These are phyloP conservation scores for Colletotrichum melonis DNA, from an alignment of 2,329 filamentous ascomycete species.

Conservation along the genomic window DNA sequence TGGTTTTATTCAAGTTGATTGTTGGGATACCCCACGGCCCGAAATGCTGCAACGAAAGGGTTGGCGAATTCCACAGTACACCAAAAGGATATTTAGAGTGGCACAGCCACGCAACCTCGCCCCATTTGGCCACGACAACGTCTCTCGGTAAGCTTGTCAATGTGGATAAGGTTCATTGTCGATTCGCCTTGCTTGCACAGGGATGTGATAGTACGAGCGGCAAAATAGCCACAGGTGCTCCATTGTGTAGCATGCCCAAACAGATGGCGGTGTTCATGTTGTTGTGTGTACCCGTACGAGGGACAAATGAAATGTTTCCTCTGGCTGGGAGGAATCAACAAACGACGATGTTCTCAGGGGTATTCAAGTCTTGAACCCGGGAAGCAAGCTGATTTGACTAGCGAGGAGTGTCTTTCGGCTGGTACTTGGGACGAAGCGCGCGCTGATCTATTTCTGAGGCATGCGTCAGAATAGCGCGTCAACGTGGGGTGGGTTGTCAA, in stretches of 20 bases:
- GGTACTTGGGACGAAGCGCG: constrained; percentile 31
- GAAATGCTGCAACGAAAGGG: neutral
- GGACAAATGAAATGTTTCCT: constrained; percentile 3
- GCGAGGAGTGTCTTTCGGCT: neutral
- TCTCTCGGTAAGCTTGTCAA: neutral
- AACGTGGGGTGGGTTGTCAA: neutral
- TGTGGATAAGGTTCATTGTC: constrained; percentile 14
- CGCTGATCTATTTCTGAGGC: constrained; percentile 31
- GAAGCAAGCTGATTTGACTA: constrained; percentile 11
- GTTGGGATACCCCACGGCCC: neutral
- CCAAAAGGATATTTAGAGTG: neutral
- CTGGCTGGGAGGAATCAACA: neutral
- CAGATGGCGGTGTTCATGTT: neutral
- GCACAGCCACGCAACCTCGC: constrained; percentile 30
- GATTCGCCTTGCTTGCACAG: constrained; percentile 15
- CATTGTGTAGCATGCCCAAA: neutral
- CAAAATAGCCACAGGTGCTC: neutral
- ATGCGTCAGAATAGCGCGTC: constrained; percentile 15
- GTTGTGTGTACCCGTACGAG: neutral
- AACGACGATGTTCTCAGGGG: constrained; percentile 2
- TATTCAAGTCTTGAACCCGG: constrained; percentile 1
- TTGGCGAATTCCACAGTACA: neutral
- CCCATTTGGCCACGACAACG: constrained; percentile 8
- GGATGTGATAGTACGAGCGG: neutral
- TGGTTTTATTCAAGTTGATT: neutral